Evolutionary conservation across 495 filamentous ascomycete species (phyloP).

Genomic region (Xylaria sp.): DNA sequence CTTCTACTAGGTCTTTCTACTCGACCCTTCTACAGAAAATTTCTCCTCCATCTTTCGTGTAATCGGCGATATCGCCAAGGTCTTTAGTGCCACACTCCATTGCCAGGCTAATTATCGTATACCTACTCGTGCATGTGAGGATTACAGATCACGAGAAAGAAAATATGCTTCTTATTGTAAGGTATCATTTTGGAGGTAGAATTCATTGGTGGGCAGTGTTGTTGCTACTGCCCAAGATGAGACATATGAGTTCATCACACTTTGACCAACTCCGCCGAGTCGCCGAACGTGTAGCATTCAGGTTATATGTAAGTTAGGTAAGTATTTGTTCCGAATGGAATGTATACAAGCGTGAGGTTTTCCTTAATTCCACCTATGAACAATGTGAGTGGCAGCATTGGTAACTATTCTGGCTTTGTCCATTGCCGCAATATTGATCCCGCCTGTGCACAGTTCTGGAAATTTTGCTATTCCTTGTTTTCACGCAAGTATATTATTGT

Average conservation of each 20-base stretch:
- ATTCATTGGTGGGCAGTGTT: background rate
- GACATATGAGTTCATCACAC: background rate
- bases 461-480: background rate
- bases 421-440: slow-evolving; percentile 1
- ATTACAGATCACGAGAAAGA: background rate
- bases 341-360: background rate
- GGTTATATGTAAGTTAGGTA: background rate
- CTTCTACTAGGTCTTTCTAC: background rate
- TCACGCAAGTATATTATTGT: background rate
- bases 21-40: background rate
- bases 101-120: background rate
- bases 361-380: background rate
- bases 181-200: background rate
- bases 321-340: background rate
- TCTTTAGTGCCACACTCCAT: background rate
- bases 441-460: background rate
- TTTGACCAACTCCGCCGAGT: background rate
- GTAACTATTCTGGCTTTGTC: background rate
- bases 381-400: background rate
- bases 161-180: background rate
- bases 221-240: background rate
- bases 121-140: background rate
- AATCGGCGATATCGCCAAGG: slow-evolving; percentile 4
- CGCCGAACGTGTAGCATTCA: background rate
- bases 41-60: background rate